Base-by-base conservation (phyloP, 192 early-diverging fungal species). In the Pecoramyces ruminantium region DNA sequence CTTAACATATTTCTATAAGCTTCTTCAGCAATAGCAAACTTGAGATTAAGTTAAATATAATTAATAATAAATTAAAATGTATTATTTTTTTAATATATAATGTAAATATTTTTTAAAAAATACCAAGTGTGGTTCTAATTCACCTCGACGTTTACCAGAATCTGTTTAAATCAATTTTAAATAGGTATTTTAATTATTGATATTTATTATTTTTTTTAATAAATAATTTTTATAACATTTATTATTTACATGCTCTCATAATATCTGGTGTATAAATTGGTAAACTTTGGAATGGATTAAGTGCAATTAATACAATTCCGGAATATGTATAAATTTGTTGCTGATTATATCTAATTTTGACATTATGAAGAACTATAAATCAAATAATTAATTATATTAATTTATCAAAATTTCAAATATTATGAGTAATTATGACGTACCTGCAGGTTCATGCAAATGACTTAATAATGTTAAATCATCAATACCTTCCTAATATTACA, bases 241-340 rank as follows among this genome's bases (percentile, higher is more conserved):
- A n/a, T 40, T 40, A 21, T 6, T 67, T 15, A 67, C 51, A 67
- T 9, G 77, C 85, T 81, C 88, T 79, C 89, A 98, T 93, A 82
- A 94, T 93, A 82, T 97, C 94, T 58, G 93, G 93, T n/a, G 94
- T 92, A 86, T 99, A 99, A 30, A 98, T 86, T 38, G 90, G 83
- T 81, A 99, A 91, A 29, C 92, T 86, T 78, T 89, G 90, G 86
- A 98, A 99, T 5, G 97, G 97, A 82, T 99, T 99, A 84, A 96
- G 93, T 77, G 97, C 97, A 82, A 99, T 96, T 82, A 99, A 86
- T 30, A 99, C 97, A 78, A 99, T 97, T 67, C 97, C 97, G 29
- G 96, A 98, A 84, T 99, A 99, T 18, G 97, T 99, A 87, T 99
- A 99, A 84, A 99, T 99, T 84, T 94, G 93, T 84, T 96, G 90